These are phyloP conservation scores for Colletotrichum viniferum DNA, from an alignment of 2,329 filamentous ascomycete species.

Conservation along the genomic window DNA sequence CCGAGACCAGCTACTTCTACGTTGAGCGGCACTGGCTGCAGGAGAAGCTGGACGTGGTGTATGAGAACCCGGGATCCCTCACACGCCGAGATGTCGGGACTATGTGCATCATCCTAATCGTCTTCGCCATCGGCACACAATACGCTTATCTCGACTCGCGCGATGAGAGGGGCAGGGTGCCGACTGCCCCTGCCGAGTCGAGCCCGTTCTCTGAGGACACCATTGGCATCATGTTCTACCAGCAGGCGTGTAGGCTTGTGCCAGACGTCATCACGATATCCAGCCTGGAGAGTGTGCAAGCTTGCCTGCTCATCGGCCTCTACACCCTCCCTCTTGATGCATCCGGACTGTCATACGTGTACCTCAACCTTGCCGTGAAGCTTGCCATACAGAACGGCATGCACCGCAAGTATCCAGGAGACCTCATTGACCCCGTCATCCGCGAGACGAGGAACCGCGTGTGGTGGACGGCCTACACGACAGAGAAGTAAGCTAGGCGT, in stretches of 20 bases:
- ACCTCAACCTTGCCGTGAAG: conserved; percentile 59
- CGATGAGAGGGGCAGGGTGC: conserved; percentile 17
- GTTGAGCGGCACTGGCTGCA: conserved; percentile 48
- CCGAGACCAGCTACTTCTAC: conserved; percentile 53
- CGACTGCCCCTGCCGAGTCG: conserved; percentile 20
- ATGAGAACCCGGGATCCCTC: conserved; percentile 40
- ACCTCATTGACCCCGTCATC: conserved; percentile 49
- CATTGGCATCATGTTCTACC: conserved; percentile 60
- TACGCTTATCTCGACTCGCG: conserved; percentile 50
- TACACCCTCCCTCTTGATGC: conserved; percentile 61
- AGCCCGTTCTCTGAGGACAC: conserved; percentile 50
- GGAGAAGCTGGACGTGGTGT: conserved; percentile 43
- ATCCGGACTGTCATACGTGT: conserved; percentile 60
- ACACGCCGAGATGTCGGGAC: conserved; percentile 45
- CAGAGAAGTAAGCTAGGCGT: conserved; percentile 50
- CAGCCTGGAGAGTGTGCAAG: conserved; percentile 62
- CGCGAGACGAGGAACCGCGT: conserved; percentile 59
- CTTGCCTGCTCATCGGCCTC: conserved; percentile 59
- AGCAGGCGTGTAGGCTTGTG: conserved; percentile 57
- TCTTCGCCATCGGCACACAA: conserved; percentile 55
- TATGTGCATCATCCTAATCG: conserved; percentile 49
- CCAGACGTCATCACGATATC: conserved; percentile 61
- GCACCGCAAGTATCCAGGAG: conserved; percentile 56
- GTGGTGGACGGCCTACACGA: conserved; percentile 62
- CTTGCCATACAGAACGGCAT: conserved; percentile 65